phyloP scores from a whole-genome alignment of 371 early-diverging fungal genomes.

The Nosema muscidifuracis region DNA sequence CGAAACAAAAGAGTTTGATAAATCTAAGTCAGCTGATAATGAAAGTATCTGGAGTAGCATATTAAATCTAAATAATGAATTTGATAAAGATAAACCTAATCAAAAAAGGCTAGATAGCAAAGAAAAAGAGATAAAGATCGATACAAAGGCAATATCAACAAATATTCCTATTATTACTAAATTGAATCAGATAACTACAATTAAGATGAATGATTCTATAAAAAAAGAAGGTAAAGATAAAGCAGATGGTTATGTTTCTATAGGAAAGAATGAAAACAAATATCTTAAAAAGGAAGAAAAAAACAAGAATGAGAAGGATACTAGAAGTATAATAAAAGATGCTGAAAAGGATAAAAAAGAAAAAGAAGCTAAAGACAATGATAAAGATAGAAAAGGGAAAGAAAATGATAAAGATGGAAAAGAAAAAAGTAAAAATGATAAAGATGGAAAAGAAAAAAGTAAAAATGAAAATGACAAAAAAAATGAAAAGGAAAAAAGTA shows the following conservation, averaged over 20 bases:
- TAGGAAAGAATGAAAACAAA: neutral
- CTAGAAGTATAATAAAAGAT: neutral
- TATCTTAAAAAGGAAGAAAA: neutral
- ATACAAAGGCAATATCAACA: neutral
- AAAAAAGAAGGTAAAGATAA: neutral
- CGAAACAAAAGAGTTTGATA: too few species aligned
- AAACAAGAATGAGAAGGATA: neutral
- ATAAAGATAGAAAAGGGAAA: too few species aligned
- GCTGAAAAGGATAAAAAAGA: conserved; percentile 1
- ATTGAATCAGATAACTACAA: neutral
- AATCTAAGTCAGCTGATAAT: neutral
- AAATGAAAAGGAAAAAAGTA: neutral
- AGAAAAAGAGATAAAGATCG: neutral
- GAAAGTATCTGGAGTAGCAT: neutral
- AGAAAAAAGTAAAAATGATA: neutral
- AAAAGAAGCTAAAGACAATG: neutral
- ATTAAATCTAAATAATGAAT: neutral
- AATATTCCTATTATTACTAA: neutral
- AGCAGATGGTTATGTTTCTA: neutral
- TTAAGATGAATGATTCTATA: neutral
- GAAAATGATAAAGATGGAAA: neutral
- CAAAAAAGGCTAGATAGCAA: conserved; percentile 1
- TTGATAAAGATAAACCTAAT: too few species aligned
- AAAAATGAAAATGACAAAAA: neutral
- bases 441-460: neutral